Percentiles rank a stretch among this genome's conserved stretches.
phyloP scores from a whole-genome alignment of 2,329 filamentous ascomycete species.

The Colletotrichum zoysiae region DNA sequence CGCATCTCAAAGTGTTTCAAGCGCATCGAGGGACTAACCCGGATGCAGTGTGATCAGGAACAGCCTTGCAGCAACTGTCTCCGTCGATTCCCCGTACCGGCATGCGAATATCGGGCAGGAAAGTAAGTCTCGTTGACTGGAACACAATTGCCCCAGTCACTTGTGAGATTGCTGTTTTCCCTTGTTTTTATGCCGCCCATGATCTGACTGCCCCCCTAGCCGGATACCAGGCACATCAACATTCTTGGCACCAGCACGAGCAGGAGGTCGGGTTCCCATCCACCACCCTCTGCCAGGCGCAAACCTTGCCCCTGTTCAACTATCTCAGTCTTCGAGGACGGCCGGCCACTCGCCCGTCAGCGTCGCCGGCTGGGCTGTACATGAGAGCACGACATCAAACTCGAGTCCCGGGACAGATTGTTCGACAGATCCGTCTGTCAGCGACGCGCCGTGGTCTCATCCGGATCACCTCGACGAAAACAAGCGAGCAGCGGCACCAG shows the following conservation, averaged over 20 bases:
- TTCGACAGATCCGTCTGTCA: not conserved
- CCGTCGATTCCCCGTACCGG: constrained; percentile 64
- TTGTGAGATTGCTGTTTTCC: not conserved
- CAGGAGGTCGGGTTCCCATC: constrained; percentile 11
- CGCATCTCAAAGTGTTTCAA: too few relatives aligned
- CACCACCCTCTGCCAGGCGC: constrained; percentile 37
- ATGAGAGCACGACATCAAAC: not conserved
- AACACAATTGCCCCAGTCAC: not conserved
- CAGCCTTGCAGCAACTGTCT: constrained; percentile 67
- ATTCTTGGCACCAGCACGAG: constrained; percentile 28
- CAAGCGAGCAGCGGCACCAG: not conserved
- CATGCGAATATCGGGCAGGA: constrained; percentile 59
- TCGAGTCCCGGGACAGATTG: not conserved
- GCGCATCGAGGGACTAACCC: constrained; percentile 10
- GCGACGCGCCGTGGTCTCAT: not conserved
- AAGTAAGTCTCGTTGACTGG: constrained; percentile 44
- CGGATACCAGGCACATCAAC: constrained; percentile 36
- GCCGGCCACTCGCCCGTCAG: not conserved
- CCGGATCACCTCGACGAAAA: not conserved
- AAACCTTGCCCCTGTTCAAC: constrained; percentile 42
- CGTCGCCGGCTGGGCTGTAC: constrained; percentile 3
- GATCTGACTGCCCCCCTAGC: constrained; percentile 16
- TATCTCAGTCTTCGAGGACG: constrained; percentile 25
- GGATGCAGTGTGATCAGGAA: constrained; percentile 63
- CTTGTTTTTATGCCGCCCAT: not conserved